These are phyloP conservation scores for Pyrenophora graminea DNA, from an alignment of 2,329 filamentous ascomycete species.

Conservation along the genomic window DNA sequence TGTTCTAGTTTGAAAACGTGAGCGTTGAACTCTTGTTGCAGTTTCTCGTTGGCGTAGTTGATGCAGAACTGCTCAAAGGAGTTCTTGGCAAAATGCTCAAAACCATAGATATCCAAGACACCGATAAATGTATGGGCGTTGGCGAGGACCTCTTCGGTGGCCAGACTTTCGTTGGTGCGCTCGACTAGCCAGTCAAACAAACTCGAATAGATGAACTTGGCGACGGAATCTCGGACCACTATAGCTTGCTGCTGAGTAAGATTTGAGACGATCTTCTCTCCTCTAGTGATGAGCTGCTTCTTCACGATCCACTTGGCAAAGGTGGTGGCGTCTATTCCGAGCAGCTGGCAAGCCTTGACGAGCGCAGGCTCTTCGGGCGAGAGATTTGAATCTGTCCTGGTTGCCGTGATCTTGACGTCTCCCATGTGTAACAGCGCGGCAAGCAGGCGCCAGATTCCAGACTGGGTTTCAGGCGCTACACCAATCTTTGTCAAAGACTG, in stretches of 20 bases:
- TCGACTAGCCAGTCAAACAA: conserved; percentile 99
- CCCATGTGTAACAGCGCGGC: conserved; percentile 91
- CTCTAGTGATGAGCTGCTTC: conserved; percentile 94
- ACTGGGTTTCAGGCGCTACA: conserved; percentile 72
- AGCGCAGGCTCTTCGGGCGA: conserved; percentile 80
- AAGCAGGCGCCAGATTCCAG: conserved; percentile 85
- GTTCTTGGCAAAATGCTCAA: conserved; percentile 99
- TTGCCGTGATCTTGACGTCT: conserved; percentile 93
- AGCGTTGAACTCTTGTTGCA: conserved; percentile 98
- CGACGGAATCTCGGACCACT: conserved; percentile 94
- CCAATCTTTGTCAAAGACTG: conserved; percentile 87
- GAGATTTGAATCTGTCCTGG: conserved; percentile 84
- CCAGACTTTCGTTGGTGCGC: conserved; percentile 87
- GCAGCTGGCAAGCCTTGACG: conserved; percentile 76
- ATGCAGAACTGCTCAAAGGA: conserved; percentile 99
- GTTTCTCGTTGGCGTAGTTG: conserved; percentile 99
- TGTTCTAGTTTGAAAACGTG: conserved; percentile 99
- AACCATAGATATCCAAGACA: conserved; percentile 98
- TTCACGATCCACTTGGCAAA: conserved; percentile 99
- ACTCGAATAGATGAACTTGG: conserved; percentile 98
- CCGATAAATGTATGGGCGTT: conserved; percentile 91
- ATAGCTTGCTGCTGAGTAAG: conserved; percentile 89
- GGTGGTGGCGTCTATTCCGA: conserved; percentile 82
- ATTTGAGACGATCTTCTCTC: conserved; percentile 97
- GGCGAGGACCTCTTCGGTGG: conserved; percentile 82